These are phyloP conservation scores for Pyrenochaeta sp. DNA, from an alignment of 2,329 filamentous ascomycete species.

Conservation along the genomic window DNA sequence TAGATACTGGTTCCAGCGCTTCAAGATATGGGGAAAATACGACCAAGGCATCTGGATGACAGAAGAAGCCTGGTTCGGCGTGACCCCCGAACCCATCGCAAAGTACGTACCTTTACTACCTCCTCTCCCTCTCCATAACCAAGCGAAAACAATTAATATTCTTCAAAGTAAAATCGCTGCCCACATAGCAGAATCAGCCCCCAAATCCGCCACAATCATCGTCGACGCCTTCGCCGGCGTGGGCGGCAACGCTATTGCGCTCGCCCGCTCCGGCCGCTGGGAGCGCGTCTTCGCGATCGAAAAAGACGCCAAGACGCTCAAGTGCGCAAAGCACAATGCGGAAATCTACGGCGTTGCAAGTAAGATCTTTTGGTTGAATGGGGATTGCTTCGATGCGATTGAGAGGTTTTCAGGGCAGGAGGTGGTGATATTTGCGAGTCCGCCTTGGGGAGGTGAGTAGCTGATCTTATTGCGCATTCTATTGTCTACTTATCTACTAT, in stretches of 20 bases:
- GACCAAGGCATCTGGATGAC: conserved; percentile 91
- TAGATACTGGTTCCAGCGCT: conserved; percentile 90
- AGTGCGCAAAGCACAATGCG: conserved; percentile 93
- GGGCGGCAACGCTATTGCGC: conserved; percentile 94
- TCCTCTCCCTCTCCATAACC: conserved; percentile 30
- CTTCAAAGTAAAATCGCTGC: conserved; percentile 71
- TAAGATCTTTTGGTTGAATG: conserved; percentile 84
- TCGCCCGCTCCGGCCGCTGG: conserved; percentile 83
- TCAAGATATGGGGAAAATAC: conserved; percentile 87
- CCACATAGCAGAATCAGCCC: conserved; percentile 69
- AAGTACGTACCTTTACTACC: conserved; percentile 59
- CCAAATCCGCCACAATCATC: conserved; percentile 68
- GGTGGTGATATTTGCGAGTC: conserved; percentile 73
- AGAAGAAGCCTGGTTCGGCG: conserved; percentile 94
- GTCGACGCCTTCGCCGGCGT: conserved; percentile 92
- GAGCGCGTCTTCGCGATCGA: conserved; percentile 88
- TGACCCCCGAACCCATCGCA: conserved; percentile 92
- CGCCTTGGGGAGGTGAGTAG: conserved; percentile 74
- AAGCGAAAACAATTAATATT: conserved; percentile 4
- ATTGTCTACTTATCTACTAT: not conserved
- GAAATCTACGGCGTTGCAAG: conserved; percentile 80
- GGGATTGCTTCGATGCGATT: conserved; percentile 83
- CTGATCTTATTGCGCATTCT: not conserved
- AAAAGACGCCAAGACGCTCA: conserved; percentile 78
- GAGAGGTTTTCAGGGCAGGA: conserved; percentile 59